Evolutionary conservation across 2,329 filamentous ascomycete genomes (phyloP).

Genomic region (Blastomyces silverae): DNA sequence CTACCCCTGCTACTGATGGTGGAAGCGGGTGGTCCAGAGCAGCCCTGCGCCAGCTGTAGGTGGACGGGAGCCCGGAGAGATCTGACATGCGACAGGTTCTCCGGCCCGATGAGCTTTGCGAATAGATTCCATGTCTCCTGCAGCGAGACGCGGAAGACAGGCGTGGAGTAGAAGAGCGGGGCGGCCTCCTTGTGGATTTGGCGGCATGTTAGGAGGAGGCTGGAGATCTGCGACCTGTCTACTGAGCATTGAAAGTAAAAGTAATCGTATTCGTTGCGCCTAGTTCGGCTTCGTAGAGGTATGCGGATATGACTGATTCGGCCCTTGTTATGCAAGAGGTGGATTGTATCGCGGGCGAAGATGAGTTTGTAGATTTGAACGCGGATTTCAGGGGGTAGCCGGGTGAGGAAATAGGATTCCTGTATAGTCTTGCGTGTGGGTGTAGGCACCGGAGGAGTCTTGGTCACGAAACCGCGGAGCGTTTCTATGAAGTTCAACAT

Average conservation of each 20-base stretch:
- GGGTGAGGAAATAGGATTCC: slow-evolving; percentile 6
- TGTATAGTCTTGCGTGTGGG: background rate
- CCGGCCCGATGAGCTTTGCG: slow-evolving; percentile 6
- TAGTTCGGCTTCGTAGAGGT: background rate
- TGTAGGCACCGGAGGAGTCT: background rate
- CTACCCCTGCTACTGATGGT: background rate
- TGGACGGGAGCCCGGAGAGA: background rate
- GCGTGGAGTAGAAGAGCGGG: slow-evolving; percentile 3
- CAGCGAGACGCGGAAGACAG: slow-evolving; percentile 8
- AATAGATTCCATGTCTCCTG: slow-evolving; percentile 6
- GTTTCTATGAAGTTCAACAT: background rate
- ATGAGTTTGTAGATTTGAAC: slow-evolving; percentile 7
- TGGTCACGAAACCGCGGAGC: background rate
- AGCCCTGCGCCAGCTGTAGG: background rate
- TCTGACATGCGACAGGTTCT: slow-evolving; percentile 5
- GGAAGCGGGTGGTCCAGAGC: background rate
- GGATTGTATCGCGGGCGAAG: slow-evolving; percentile 6
- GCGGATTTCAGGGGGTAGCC: slow-evolving; percentile 7
- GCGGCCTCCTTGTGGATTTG: slow-evolving; percentile 9
- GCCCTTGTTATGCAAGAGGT: slow-evolving; percentile 5
- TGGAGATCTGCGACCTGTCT: background rate
- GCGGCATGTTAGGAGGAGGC: slow-evolving; percentile 10
- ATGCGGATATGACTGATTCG: slow-evolving; percentile 7
- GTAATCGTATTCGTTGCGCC: background rate
- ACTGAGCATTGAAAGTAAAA: background rate